Base-by-base conservation (phyloP, 257 asterid species). In the Phtheirospermum japonicum region DNA sequence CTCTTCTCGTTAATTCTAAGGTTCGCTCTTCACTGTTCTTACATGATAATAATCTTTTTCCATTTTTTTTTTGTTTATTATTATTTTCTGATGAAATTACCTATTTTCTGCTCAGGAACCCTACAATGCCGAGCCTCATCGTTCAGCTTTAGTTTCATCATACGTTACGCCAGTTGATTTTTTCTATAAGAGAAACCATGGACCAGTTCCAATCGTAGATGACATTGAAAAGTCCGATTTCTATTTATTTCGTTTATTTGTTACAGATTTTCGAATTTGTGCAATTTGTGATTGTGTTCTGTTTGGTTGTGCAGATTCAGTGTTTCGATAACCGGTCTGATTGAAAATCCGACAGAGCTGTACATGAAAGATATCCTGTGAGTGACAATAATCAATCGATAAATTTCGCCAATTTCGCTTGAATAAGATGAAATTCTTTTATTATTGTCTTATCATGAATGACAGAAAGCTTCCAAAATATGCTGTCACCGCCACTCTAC, bases 341-440 rank as follows among this genome's bases (percentile, higher is more conserved):
- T 73, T 0, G 83, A 71, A 63, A 75, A 57, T 46, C 49, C 89
- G 12, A 75, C 70, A 39, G 82, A 85, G 59, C 48, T 93, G 37
- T 80, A 61, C 80, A 93, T 93, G 97, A 82, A 78, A 76, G 94
- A 89, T 73, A 77, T 93, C 68, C 74, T 86, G 99, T 87, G 71
- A 85, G 90, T 73, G 68, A 67, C 28, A 23, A 23, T 23, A 23
- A 64, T 63, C 43, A 10, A 61, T 13, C 53, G 4, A 40, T 33
- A 51, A 39, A 16, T 14, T 45, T 58, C 3, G 2, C 28, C 28
- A 23, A 23, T 23, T 23, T 23, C 28, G 28, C 28, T 23, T 23
- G 28, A 23, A 23, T 23, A 23, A 23, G 28, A 23, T 23, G 28
- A 23, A 23, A 10, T 10, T 40, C 6, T 67, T 28, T 53, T 16